Evolutionary conservation across 805 yeast species (phyloP), one percentile per base, ranked within the genome.

Genomic region (Phaffomyces thermotolerans): DNA sequence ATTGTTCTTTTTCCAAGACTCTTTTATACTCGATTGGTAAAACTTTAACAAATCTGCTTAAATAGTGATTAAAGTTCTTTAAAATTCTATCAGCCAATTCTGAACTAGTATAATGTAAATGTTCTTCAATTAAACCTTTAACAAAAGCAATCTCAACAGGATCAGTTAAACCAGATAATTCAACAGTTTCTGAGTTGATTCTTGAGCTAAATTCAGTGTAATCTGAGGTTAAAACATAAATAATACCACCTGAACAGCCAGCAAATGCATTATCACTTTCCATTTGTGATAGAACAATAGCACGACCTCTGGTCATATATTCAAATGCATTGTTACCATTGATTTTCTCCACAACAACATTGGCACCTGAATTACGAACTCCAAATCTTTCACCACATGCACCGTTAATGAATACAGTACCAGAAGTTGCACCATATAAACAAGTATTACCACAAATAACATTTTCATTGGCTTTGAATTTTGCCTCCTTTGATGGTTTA

Each of bases 211-310:
- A 90, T 62, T 89, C 96, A 62, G 90, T 96, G 49, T 60, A 62
- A 41, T 93, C 97, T 72, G 91, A 85, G 57, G 90, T 95, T 56
- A 91, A 74, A 47, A 95, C 97, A 61, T 91, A 91, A 14, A 96
- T 95, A 65, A 93, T 91, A 79, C 99, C 99, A 68, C 99, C 99
- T 56, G 97, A 90, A 84, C 93, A 93, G 73, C 99, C 99, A 44
- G 99, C 96, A 48, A 81, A 68, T 4, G 74, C 73, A 49, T 86
- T 96, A 63, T 89, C 83, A 51, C 97, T 79, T 46, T 96, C 97
- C 57, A 96, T 86, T 47, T 80, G 69, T 38, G 97, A 96, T 54
- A 91, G 76, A 39, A 91, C 89, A 60, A 91, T 88, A 49, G 93
- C 96, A 58, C 98, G 80, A 63, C 99, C 99, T 65, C 99, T 98